phyloP scores from a whole-genome alignment of 2,329 filamentous ascomycete genomes.

The Zasmidium citrigriseum region DNA sequence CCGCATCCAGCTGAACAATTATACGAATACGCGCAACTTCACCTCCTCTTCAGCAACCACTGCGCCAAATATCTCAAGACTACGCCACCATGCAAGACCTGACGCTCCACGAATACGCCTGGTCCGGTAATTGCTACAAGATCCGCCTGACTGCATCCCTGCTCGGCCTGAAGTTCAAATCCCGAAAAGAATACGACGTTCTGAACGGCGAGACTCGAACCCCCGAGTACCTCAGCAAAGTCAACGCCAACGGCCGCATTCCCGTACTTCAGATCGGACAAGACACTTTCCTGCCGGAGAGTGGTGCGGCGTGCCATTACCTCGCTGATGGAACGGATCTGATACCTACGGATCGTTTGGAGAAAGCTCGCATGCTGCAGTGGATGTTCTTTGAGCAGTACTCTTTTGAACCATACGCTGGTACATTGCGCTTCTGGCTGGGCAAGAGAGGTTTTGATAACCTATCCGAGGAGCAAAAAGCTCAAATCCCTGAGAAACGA shows the following conservation, averaged over 20 bases:
- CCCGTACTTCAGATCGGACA: conserved; percentile 17
- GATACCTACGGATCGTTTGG: conserved; percentile 11
- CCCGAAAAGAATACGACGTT: conserved; percentile 8
- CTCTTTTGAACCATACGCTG: conserved; percentile 14
- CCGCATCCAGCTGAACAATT: not conserved
- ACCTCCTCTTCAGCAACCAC: not conserved
- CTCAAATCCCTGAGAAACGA: not conserved
- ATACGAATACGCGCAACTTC: too few species aligned
- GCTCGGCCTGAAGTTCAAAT: conserved; percentile 5
- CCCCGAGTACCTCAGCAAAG: conserved; percentile 8
- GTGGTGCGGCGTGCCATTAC: conserved; percentile 19
- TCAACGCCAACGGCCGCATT: conserved; percentile 18
- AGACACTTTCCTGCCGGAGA: conserved; percentile 16
- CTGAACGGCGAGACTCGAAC: conserved; percentile 15
- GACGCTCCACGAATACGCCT: conserved; percentile 13
- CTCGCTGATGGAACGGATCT: conserved; percentile 12
- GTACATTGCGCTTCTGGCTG: conserved; percentile 8
- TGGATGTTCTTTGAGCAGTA: conserved; percentile 23
- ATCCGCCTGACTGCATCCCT: conserved; percentile 15
- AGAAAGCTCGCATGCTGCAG: conserved; percentile 18
- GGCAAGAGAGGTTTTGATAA: conserved; percentile 1
- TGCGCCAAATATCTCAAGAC: not conserved
- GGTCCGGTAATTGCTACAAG: conserved; percentile 22
- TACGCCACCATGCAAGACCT: conserved; percentile 6
- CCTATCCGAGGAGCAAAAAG: conserved; percentile 9